These are phyloP conservation scores for Neonectria hederae DNA, from an alignment of 2,329 filamentous ascomycete genomes.

Conservation along the genomic window DNA sequence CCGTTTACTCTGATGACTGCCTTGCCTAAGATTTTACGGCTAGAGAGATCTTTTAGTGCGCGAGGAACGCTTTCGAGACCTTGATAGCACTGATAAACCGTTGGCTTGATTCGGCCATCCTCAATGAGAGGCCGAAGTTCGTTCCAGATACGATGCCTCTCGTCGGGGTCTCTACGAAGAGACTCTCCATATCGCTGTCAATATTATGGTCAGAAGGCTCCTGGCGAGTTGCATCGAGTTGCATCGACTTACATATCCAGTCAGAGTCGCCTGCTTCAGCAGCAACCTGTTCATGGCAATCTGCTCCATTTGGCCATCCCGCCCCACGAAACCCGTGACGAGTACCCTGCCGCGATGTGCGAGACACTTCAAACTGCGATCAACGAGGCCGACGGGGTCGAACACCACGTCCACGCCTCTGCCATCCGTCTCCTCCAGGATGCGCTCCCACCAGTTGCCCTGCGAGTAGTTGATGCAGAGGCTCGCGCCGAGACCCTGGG, in stretches of 20 bases:
- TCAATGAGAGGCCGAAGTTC: constrained; percentile 60
- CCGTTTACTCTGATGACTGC: constrained; percentile 57
- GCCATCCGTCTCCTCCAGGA: constrained; percentile 57
- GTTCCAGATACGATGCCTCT: constrained; percentile 60
- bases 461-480: constrained; percentile 52
- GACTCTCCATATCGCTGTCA: constrained; percentile 65
- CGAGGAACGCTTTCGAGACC: constrained; percentile 59
- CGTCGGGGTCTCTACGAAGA: constrained; percentile 57
- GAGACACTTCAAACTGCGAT: constrained; percentile 62
- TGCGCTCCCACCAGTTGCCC: constrained; percentile 59
- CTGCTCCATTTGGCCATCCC: constrained; percentile 61
- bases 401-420: constrained; percentile 66
- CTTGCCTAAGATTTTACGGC: constrained; percentile 64
- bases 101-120: constrained; percentile 57
- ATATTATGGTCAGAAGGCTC: not conserved
- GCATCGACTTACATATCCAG: constrained; percentile 58
- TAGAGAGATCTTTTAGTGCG: constrained; percentile 61
- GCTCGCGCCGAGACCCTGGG: constrained; percentile 52
- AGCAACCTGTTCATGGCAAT: constrained; percentile 64
- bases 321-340: constrained; percentile 67
- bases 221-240: too few relatives aligned
- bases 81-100: constrained; percentile 60
- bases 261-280: constrained; percentile 61
- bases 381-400: constrained; percentile 66
- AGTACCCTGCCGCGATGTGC: constrained; percentile 64